Evolutionary conservation across 2,329 filamentous ascomycete genomes (phyloP).

Genomic region (Ascochyta clinopodiicola): DNA sequence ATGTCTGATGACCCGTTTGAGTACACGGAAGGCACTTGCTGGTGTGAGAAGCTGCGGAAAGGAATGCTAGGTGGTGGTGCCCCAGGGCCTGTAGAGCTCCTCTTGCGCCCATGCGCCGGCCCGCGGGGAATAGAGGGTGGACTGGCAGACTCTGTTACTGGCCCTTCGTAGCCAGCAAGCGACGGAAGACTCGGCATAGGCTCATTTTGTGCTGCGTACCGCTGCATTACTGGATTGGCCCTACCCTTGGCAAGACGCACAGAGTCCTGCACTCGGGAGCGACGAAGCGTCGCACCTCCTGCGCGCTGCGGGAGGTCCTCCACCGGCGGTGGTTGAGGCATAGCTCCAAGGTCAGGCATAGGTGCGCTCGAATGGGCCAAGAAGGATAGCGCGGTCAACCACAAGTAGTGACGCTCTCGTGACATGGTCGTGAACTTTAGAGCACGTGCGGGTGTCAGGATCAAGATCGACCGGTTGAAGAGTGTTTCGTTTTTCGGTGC

Average conservation of each 20-base stretch:
- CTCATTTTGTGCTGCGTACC: constrained; percentile 40
- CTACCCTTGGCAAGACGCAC: constrained; percentile 86
- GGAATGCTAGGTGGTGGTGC: constrained; percentile 69
- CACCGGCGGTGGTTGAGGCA: constrained; percentile 45
- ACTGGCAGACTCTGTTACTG: constrained; percentile 68
- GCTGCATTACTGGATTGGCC: constrained; percentile 43
- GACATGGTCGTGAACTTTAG: constrained; percentile 91
- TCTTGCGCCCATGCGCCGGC: constrained; percentile 76
- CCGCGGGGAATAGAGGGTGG: constrained; percentile 76
- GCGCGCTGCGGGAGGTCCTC: constrained; percentile 46
- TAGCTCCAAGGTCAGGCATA: constrained; percentile 71
- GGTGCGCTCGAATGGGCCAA: constrained; percentile 86
- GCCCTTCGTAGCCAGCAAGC: constrained; percentile 47
- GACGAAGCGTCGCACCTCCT: constrained; percentile 52
- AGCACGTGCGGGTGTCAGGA: constrained; percentile 89
- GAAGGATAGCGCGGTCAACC: constrained; percentile 94
- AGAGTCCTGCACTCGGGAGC: constrained; percentile 79
- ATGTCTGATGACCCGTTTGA: constrained; percentile 50
- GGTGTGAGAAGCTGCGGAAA: constrained; percentile 78
- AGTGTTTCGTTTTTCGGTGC: constrained; percentile 73
- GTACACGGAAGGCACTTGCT: constrained; percentile 48
- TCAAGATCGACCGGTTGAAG: constrained; percentile 94
- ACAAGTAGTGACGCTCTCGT: constrained; percentile 88
- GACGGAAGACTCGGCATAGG: constrained; percentile 42
- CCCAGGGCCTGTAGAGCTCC: constrained; percentile 86